A percentile compares a stretch with the other conserved stretches of the same genome.
These are phyloP conservation scores for Castanea mollissima DNA, from an alignment of 306 rosid species.

Conservation along the genomic window DNA sequence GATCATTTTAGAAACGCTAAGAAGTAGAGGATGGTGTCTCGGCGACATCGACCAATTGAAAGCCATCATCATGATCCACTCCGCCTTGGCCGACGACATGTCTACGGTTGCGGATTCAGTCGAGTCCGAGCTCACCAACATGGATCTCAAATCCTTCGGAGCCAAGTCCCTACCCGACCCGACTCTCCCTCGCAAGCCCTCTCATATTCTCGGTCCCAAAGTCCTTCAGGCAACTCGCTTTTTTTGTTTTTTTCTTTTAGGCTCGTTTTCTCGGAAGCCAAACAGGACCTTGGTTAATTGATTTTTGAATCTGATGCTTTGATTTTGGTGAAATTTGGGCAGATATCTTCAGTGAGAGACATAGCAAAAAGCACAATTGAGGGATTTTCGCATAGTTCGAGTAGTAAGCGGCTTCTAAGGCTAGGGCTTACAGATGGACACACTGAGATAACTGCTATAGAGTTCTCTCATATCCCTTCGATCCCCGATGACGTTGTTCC, in stretches of 20 bases:
- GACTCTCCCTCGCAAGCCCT: conserved; percentile 33
- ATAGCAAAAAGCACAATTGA: conserved; percentile 55
- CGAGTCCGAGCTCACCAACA: conserved; percentile 49
- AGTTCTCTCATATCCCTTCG: conserved; percentile 59
- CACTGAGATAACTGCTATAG: conserved; percentile 69
- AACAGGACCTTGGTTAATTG: background rate
- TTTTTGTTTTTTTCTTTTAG: background rate
- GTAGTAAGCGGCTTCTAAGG: conserved; percentile 56
- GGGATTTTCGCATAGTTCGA: conserved; percentile 42
- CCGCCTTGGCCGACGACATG: conserved; percentile 44
- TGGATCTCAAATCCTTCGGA: conserved; percentile 43
- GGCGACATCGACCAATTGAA: conserved; percentile 34
- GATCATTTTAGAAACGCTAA: conserved; percentile 38
- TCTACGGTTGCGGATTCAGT: conserved; percentile 27
- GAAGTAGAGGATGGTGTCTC: conserved; percentile 46
- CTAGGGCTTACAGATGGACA: conserved; percentile 76
- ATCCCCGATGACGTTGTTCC: conserved; percentile 64
- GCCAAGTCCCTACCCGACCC: conserved; percentile 48
- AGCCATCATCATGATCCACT: conserved; percentile 35
- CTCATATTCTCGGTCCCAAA: conserved; percentile 46
- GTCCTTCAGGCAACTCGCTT: conserved; percentile 45
- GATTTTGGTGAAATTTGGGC: conserved; percentile 20
- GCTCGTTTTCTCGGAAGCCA: background rate
- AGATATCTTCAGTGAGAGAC: conserved; percentile 79
- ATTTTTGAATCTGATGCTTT: background rate